Evolutionary conservation across 2,329 filamentous ascomycete species (phyloP), one percentile per base, ranked within the genome.

Genomic region (Neocucurbitaria cava): DNA sequence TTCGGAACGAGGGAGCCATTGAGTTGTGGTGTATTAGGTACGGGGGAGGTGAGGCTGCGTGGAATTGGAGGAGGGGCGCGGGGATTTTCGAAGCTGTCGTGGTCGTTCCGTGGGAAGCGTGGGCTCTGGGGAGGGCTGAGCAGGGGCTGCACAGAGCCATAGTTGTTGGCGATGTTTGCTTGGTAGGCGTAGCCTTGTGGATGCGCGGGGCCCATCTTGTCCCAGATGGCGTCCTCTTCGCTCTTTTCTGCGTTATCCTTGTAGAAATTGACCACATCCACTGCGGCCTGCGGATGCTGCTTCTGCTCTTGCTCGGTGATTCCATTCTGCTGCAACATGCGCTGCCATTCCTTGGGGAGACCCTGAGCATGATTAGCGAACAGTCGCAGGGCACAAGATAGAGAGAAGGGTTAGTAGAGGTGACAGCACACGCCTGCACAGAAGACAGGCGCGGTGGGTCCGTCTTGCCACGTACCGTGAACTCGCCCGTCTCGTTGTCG

Each of bases 11-110:
- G 80, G 58, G 76, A 77, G 47, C 84, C 66, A 73, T 78, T 75
- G 54, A 72, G 51, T 54, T 76, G 74, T 49, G 76, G 73, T 46
- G 72, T 76, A 55, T 67, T 71, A 35, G 76, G 78, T 44, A 81
- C 81, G 20, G 73, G 70, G 45, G 72, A 72, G 18, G 73, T 73
- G 49, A 70, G 55, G 48, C 67, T 73, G 48, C 73, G 72, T 21
- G 94, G 93, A 56, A 97, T 90, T 10, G 94, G 95, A 60, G 95
- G 95, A 35, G 95, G 91, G 17, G 94, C 91, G 71, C 95, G 87
- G 44, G 95, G 95, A 72, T 99, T 98, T 79, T 98, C 95, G 77
- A 98, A 99, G 81, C 92, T 98, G 73, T 91, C 90, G 83, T 92
- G 89, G 79, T 91, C 87, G 78, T 94, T 93, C 74, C 91, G 87